Conservation (phyloP, 2,329 filamentous ascomycete genomes). For the Aspergillus sp. region DNA sequence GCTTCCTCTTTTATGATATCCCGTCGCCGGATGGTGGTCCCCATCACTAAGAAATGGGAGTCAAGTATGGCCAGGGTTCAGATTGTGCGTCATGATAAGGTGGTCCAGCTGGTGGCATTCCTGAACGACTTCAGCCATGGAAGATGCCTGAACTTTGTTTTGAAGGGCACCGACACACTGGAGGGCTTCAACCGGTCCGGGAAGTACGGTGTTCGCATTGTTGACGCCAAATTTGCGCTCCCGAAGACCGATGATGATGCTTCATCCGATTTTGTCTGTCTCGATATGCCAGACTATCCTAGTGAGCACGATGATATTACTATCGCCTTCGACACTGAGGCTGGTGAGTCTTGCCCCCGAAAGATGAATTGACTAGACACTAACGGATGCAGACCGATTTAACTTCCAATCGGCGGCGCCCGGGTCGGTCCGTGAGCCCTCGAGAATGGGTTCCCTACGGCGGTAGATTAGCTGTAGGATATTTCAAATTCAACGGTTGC, state of each 20-base stretch:
- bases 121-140: slow-evolving; percentile 86
- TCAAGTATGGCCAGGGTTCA: slow-evolving; percentile 77
- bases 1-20: slow-evolving; percentile 78
- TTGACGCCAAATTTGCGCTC: slow-evolving; percentile 87
- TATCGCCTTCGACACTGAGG: slow-evolving; percentile 77
- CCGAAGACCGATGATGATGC: slow-evolving; percentile 58
- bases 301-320: slow-evolving; percentile 91
- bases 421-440: slow-evolving; percentile 38
- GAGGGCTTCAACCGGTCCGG: slow-evolving; percentile 65
- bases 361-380: background rate
- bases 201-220: slow-evolving; percentile 73
- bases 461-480: slow-evolving; percentile 24
- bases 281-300: slow-evolving; percentile 85
- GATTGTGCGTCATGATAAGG: slow-evolving; percentile 72
- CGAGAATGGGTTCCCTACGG: slow-evolving; percentile 42
- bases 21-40: slow-evolving; percentile 82
- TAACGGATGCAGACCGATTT: slow-evolving; percentile 31
- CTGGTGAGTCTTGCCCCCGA: slow-evolving; percentile 57
- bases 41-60: slow-evolving; percentile 93
- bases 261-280: slow-evolving; percentile 71
- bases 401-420: slow-evolving; percentile 40
- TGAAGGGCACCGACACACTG: slow-evolving; percentile 81
- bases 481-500: background rate
- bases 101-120: slow-evolving; percentile 77
- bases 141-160: slow-evolving; percentile 81